Percentiles rank a stretch among this genome's conserved stretches.
These are phyloP conservation scores for Vitellaria paradoxa DNA, from an alignment of 179 eudicot species.

Conservation along the genomic window DNA sequence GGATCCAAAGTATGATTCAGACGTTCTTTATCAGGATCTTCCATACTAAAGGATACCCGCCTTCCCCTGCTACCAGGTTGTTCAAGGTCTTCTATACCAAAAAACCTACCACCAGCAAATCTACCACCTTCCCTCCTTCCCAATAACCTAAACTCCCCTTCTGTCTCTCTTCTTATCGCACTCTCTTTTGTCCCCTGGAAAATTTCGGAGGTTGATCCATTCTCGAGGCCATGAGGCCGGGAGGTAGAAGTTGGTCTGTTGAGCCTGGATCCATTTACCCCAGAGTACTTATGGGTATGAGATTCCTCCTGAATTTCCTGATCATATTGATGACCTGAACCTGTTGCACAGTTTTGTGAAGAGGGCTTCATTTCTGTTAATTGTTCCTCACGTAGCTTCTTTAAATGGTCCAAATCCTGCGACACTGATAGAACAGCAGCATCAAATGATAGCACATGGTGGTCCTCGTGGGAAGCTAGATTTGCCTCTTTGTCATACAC, in stretches of 20 bases:
- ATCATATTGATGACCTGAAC: constrained; percentile 26
- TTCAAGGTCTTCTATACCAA: constrained; percentile 72
- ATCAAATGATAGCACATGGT: constrained; percentile 74
- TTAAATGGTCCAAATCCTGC: constrained; percentile 44
- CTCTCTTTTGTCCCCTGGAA: constrained; percentile 57
- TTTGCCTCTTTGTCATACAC: constrained; percentile 36
- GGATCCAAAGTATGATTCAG: constrained; percentile 49
- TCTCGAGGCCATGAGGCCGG: constrained; percentile 15
- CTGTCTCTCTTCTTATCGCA: constrained; percentile 85
- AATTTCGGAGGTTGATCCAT: constrained; percentile 43
- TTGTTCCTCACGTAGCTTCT: constrained; percentile 32
- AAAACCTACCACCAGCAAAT: constrained; percentile 53
- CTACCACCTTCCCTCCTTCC: constrained; percentile 82
- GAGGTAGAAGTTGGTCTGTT: constrained; percentile 6
- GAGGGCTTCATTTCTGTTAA: constrained; percentile 10
- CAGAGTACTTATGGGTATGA: constrained; percentile 24
- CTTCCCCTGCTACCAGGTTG: constrained; percentile 55
- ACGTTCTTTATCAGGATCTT: constrained; percentile 54
- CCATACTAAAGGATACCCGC: constrained; percentile 74
- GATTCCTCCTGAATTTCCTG: constrained; percentile 62
- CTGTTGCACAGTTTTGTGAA: constrained; percentile 7
- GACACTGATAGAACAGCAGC: constrained; percentile 84
- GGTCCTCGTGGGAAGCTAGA: constrained; percentile 18
- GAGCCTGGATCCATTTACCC: not conserved
- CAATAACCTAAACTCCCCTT: constrained; percentile 85